Base-by-base conservation (phyloP, 139 green algal species). In the Picochlorum sp. region DNA sequence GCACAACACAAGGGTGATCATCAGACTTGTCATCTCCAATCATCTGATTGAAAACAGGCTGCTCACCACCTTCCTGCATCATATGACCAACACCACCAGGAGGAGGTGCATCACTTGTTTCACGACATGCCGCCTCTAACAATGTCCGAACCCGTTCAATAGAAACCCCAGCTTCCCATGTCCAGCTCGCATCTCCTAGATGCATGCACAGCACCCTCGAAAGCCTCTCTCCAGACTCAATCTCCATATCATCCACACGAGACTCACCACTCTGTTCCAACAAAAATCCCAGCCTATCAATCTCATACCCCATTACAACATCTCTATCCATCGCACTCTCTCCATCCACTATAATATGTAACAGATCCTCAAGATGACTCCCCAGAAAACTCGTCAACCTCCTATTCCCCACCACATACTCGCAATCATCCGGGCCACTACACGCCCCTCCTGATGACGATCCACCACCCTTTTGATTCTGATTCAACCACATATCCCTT, bases 221-320 rank as follows among this genome's bases (percentile, higher is more conserved):
- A 41, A 41, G 8, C 34, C 7, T 9, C 34, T 41, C 34, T 41
- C 34, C 34, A 41, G 6, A 41, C 34, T 56, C 47, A 20, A 56
- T 56, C 18, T 20, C 47, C 47, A 20, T 23, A 11, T 56, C 47
- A 20, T 23, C 47, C 18, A 0, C 47, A 10, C n/a, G 6, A 21
- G n/a, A n/a, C 7, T 24, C 15, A 13, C 26, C 34, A 7, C 32
- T 58, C 21, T 46, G 30, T 23, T 56, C 58, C 49, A 90, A 64
- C 59, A 92, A 69, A 46, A 90, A 72, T 3, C 46, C 73, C 61
- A 92, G 64, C 6, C 85, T 62, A 66, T 90, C 83, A 30, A 92
- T 62, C 68, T 92, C 85, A 16, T 20, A 49, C 3, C 72, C 77
- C 3, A 62, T 69, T 8, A 92, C 49, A 45, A 74, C 46, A 62